A percentile compares a stretch with the other conserved stretches of the same genome.
These are phyloP conservation scores for Wickerhamiella domercqiae DNA, from an alignment of 805 yeast genomes.

Conservation along the genomic window DNA sequence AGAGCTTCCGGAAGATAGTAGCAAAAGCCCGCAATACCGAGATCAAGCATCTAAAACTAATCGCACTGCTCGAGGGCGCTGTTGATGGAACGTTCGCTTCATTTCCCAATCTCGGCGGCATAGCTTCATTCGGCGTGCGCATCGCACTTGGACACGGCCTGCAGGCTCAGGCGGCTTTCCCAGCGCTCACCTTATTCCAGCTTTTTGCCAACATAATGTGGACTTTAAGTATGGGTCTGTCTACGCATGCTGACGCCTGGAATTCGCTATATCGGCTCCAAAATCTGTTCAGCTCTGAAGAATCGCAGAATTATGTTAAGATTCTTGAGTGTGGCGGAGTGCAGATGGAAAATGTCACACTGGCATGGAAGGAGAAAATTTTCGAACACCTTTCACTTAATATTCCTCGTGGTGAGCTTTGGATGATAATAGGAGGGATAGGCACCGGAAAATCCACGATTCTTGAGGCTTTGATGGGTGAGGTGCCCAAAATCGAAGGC, in stretches of 20 bases:
- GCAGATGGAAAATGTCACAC: not conserved
- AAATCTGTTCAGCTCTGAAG: constrained; percentile 22
- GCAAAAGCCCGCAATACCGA: constrained; percentile 4
- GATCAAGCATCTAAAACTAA: constrained; percentile 7
- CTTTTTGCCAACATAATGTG: constrained; percentile 7
- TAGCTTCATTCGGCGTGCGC: constrained; percentile 10
- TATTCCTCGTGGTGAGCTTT: constrained; percentile 49
- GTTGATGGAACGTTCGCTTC: constrained; percentile 7
- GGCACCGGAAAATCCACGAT: constrained; percentile 75
- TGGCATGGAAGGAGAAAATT: not conserved
- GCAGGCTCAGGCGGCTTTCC: constrained; percentile 10
- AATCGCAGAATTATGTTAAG: constrained; percentile 21
- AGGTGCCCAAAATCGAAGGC: constrained; percentile 46
- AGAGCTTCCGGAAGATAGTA: constrained; percentile 47
- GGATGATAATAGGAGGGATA: constrained; percentile 64
- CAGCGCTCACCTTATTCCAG: constrained; percentile 12
- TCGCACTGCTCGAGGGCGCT: constrained; percentile 9
- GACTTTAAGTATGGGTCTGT: constrained; percentile 31
- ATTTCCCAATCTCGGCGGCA: constrained; percentile 11
- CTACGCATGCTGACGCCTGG: constrained; percentile 26
- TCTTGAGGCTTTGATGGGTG: constrained; percentile 54
- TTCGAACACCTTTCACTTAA: constrained; percentile 32
- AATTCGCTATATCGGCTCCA: constrained; percentile 18
- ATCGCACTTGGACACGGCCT: constrained; percentile 5
- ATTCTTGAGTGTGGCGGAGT: not conserved